Percentiles rank a stretch among this genome's conserved stretches.
These are phyloP conservation scores for Eragrostis tef DNA, from an alignment of 202 grass and related monocot genomes.

Conservation along the genomic window DNA sequence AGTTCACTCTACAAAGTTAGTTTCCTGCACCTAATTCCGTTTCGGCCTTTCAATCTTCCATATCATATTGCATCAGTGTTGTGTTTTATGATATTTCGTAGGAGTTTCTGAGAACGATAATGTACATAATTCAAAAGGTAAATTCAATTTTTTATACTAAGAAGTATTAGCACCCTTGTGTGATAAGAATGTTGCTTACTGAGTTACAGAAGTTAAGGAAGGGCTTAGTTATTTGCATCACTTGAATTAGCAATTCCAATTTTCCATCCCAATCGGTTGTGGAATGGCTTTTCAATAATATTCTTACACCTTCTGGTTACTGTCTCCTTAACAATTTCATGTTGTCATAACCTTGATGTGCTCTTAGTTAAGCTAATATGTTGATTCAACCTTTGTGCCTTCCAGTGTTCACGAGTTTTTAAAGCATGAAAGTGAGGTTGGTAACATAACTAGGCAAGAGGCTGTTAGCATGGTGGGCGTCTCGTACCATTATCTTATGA, in stretches of 20 bases:
- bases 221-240: conserved; percentile 14
- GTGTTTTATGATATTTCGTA: too few relatives aligned
- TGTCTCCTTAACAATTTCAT: conserved; percentile 37
- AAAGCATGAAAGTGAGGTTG: conserved; percentile 92
- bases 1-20: background rate
- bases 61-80: too few relatives aligned
- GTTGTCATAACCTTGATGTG: conserved; percentile 13
- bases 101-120: too few relatives aligned
- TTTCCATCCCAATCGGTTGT: background rate
- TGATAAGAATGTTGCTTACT: background rate
- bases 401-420: conserved; percentile 95
- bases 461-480: conserved; percentile 96
- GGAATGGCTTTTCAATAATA: background rate
- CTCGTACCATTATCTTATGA: conserved; percentile 1
- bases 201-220: conserved; percentile 17
- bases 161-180: conserved; percentile 5
- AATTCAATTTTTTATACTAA: background rate
- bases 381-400: conserved; percentile 33
- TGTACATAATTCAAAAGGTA: background rate
- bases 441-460: conserved; percentile 99
- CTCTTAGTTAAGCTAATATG: conserved; percentile 25
- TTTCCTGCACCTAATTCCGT: background rate
- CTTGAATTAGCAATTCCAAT: conserved; percentile 7
- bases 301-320: conserved; percentile 28
- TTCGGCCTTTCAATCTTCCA: too few relatives aligned